phyloP scores from a whole-genome alignment of 306 rosid genomes.

The Castanopsis chinensis region DNA sequence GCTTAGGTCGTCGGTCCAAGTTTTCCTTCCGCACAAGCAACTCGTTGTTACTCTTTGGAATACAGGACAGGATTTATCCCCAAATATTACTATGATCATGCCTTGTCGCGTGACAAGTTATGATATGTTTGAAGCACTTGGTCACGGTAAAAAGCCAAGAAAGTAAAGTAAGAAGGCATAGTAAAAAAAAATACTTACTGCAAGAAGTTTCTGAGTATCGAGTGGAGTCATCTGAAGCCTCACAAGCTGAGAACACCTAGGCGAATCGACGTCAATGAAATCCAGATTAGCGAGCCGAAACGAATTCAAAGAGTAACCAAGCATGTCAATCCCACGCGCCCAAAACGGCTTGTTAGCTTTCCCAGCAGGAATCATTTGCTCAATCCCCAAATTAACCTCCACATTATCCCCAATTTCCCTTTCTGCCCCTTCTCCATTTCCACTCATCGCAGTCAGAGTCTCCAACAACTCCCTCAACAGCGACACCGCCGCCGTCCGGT shows the following conservation, averaged over 20 bases:
- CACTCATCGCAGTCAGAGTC: not conserved
- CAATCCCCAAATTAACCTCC: conserved; percentile 46
- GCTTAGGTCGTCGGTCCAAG: too few relatives aligned
- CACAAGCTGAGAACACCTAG: conserved; percentile 48
- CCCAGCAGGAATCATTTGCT: conserved; percentile 68
- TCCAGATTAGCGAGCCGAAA: conserved; percentile 53
- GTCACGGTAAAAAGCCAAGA: not conserved
- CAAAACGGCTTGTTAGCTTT: conserved; percentile 67
- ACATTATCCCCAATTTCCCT: conserved; percentile 30
- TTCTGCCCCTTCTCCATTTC: conserved; percentile 16
- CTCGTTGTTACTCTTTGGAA: too few relatives aligned
- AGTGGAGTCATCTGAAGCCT: conserved; percentile 46
- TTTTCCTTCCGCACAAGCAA: too few relatives aligned
- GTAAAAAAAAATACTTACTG: conserved; percentile 43
- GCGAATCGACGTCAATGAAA: conserved; percentile 42
- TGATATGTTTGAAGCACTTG: too few relatives aligned
- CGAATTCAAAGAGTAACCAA: conserved; percentile 82
- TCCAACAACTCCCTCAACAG: conserved; percentile 46
- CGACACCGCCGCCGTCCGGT: conserved; percentile 62
- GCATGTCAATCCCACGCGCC: conserved; percentile 93
- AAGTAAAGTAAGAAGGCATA: not conserved
- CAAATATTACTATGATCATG: too few relatives aligned
- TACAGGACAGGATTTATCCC: too few relatives aligned
- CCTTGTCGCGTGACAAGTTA: too few relatives aligned
- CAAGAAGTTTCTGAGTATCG: conserved; percentile 48